Base-by-base conservation (phyloP, 2,329 filamentous ascomycete genomes). In the Trichoderma gracile region DNA sequence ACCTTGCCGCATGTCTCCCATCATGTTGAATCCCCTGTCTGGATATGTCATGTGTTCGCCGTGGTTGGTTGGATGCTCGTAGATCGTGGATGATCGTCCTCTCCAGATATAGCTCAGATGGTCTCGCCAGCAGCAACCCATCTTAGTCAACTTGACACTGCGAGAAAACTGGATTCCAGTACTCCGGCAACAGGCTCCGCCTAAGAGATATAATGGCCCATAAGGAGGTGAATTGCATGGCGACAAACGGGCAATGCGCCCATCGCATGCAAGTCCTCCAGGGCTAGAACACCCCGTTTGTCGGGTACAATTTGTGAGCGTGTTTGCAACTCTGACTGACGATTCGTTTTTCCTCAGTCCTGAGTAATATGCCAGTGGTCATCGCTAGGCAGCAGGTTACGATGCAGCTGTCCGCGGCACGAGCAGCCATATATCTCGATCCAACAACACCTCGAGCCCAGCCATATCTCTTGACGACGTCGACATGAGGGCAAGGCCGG, bases 331-430 rank as follows among this genome's bases (percentile, higher is more conserved):
- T n/a, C 38, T 23, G n/a, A 23, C 33, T 38, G 33, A 54, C n/a
- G 17, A 53, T 61, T 45, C 58, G 14, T 21, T 61, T 8, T 4
- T 61, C 58, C 38, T 25, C 47, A 19, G 43, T 33, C 47, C 33
- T 47, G 42, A 12, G 45, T 15, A 8, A 61, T 15, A 15, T 17
- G 47, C 25, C 21, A 23, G 40, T 23, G n/a, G n/a, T 27, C 25
- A 38, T 25, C 33, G 40, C 53, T 19, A 25, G 19, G 38, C 38
- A 33, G 10, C 19, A 25, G 53, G 9, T 45, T 46, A 38, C 19
- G 25, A 25, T 23, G 46, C 46, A 52, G 21, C 57, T 52, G 23
- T 30, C 43, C 46, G 38, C 12, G 23, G 21, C 38, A 60, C 12
- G 23, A 52, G 38, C 46, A 43, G n/a, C 57, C 23, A 42, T 38